Evolutionary conservation across 495 filamentous ascomycete species (phyloP).

Genomic region (Penicillium tannophilum): DNA sequence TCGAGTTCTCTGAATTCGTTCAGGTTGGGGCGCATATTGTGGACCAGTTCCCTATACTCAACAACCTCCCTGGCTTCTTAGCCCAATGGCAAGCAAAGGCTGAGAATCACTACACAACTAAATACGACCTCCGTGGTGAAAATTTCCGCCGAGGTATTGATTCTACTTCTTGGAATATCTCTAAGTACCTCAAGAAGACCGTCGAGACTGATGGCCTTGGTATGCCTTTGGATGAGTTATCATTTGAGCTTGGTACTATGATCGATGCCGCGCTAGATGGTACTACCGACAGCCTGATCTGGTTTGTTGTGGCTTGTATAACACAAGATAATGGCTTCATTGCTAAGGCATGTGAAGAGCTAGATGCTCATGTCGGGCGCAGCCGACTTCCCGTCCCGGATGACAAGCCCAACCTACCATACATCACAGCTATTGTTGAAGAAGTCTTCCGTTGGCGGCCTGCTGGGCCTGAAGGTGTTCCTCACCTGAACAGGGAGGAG

Average conservation of each 20-base stretch:
- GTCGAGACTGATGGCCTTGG: slow-evolving; percentile 12
- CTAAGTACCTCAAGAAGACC: slow-evolving; percentile 12
- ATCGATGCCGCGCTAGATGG: slow-evolving; percentile 26
- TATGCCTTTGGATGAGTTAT: slow-evolving; percentile 17
- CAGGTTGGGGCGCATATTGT: slow-evolving; percentile 13
- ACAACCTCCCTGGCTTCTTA: slow-evolving; percentile 21
- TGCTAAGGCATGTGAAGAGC: slow-evolving; percentile 54
- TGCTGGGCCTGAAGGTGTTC: slow-evolving; percentile 43
- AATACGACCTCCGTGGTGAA: slow-evolving; percentile 7
- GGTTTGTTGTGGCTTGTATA: slow-evolving; percentile 23
- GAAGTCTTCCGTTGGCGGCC: slow-evolving; percentile 49
- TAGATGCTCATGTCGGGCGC: slow-evolving; percentile 53
- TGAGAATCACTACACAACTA: slow-evolving; percentile 20
- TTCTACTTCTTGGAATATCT: slow-evolving; percentile 10
- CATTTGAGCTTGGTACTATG: slow-evolving; percentile 26
- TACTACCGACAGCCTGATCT: slow-evolving; percentile 16
- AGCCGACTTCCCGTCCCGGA: slow-evolving; percentile 24
- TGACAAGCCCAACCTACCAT: slow-evolving; percentile 37
- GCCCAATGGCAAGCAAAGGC: slow-evolving; percentile 25
- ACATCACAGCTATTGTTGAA: slow-evolving; percentile 43
- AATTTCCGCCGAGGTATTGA: slow-evolving; percentile 4
- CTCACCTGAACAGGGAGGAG: slow-evolving; percentile 56
- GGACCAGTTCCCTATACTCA: slow-evolving; percentile 24
- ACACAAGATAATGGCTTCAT: slow-evolving; percentile 12
- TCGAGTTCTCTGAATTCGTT: slow-evolving; percentile 20